These are phyloP conservation scores for Cyclostephanos tholiformis DNA, from an alignment of 108 stramenopile genomes.

Conservation along the genomic window DNA sequence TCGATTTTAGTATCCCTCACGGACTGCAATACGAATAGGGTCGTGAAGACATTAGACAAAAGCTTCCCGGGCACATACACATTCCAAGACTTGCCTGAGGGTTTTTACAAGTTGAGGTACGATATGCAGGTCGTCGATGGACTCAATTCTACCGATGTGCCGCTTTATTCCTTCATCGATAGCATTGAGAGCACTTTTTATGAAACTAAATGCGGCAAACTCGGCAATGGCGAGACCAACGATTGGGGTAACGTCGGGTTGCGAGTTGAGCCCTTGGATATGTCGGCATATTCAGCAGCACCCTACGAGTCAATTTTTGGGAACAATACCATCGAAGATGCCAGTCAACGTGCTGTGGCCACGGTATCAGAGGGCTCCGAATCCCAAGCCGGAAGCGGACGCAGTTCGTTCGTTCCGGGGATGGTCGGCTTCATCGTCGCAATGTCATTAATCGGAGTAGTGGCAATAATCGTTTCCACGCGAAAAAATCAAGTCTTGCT, in stretches of 20 bases:
- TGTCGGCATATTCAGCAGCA: slow-evolving; percentile 12
- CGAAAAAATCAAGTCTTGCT: neutral
- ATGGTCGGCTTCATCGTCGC: slow-evolving; percentile 13
- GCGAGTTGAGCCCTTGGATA: slow-evolving; percentile 9
- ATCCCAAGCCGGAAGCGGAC: slow-evolving; percentile 6
- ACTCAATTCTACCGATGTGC: neutral
- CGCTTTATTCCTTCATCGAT: slow-evolving; percentile 35
- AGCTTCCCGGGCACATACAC: slow-evolving; percentile 36
- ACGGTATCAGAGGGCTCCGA: neutral
- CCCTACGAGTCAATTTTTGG: neutral
- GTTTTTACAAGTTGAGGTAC: slow-evolving; percentile 37
- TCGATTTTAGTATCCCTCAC: slow-evolving; percentile 31
- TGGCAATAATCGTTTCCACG: slow-evolving; percentile 4
- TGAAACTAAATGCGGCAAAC: slow-evolving; percentile 38
- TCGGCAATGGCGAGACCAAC: slow-evolving; percentile 29
- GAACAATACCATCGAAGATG: neutral
- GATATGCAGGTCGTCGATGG: slow-evolving; percentile 20
- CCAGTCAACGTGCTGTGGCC: neutral
- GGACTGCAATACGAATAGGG: slow-evolving; percentile 27
- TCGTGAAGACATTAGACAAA: slow-evolving; percentile 1
- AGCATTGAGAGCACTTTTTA: slow-evolving; percentile 12
- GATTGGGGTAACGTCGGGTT: slow-evolving; percentile 34
- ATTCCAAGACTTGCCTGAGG: slow-evolving; percentile 37
- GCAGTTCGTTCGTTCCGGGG: slow-evolving; percentile 1
- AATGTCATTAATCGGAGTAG: neutral